These are phyloP conservation scores for Cyberlindnera veronae DNA, from an alignment of 805 yeast genomes.

Conservation along the genomic window DNA sequence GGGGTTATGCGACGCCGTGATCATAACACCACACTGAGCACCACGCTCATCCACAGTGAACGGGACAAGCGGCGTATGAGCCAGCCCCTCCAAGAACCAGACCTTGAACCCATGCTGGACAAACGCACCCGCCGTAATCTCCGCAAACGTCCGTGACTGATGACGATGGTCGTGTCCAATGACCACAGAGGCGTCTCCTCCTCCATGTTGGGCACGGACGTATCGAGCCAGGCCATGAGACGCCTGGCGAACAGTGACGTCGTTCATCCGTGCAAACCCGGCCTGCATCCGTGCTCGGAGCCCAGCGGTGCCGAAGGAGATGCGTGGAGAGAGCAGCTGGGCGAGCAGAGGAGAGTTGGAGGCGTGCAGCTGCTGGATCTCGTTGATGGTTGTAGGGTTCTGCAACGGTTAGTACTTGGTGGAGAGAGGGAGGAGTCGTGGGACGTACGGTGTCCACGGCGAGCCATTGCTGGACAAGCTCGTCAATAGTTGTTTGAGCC, in stretches of 20 bases:
- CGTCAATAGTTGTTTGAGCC: conserved; percentile 1
- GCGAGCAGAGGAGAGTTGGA: conserved; percentile 34
- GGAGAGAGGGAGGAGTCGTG: not conserved
- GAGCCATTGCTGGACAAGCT: conserved; percentile 16
- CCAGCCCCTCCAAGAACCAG: conserved; percentile 51
- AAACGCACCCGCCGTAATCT: conserved; percentile 73
- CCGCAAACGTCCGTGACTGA: conserved; percentile 77
- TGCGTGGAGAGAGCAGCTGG: conserved; percentile 54
- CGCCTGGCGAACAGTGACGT: conserved; percentile 84
- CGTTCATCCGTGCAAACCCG: conserved; percentile 86
- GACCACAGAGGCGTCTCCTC: conserved; percentile 46
- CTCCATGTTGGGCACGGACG: conserved; percentile 25
- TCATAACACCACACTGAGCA: conserved; percentile 86
- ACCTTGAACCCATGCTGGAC: conserved; percentile 66
- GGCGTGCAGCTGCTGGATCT: conserved; percentile 46
- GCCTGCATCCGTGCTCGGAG: conserved; percentile 85
- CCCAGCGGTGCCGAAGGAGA: conserved; percentile 92
- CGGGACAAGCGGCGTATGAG: conserved; percentile 92
- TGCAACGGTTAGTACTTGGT: not conserved
- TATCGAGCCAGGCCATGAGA: conserved; percentile 75
- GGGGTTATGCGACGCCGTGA: conserved; percentile 88
- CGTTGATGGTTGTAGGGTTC: conserved; percentile 47
- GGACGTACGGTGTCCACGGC: conserved; percentile 13
- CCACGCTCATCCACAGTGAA: conserved; percentile 62
- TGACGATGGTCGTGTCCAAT: conserved; percentile 91